phyloP scores from a whole-genome alignment of 495 filamentous ascomycete genomes.

The Penicillium cataractarum region DNA sequence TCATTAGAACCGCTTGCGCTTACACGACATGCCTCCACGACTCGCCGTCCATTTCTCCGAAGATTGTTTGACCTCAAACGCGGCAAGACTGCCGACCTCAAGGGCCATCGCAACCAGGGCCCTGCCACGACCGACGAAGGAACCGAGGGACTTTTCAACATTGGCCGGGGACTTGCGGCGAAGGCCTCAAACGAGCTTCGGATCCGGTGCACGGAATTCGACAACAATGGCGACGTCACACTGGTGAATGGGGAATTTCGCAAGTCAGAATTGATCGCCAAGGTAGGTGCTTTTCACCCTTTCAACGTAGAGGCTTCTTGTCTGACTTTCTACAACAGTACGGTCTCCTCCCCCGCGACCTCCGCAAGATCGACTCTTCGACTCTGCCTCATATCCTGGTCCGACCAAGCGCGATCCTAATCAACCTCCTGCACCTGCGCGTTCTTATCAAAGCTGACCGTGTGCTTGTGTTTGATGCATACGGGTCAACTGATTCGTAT shows the following conservation, averaged over 20 bases:
- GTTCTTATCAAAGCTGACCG: slow-evolving; percentile 93
- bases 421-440: slow-evolving; percentile 91
- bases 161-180: slow-evolving; percentile 63
- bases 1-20: slow-evolving; percentile 13
- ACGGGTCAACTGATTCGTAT: slow-evolving; percentile 91
- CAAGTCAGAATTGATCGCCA: slow-evolving; percentile 94
- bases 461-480: slow-evolving; percentile 93
- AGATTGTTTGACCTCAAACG: slow-evolving; percentile 56
- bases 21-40: slow-evolving; percentile 46
- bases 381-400: slow-evolving; percentile 96
- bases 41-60: slow-evolving; percentile 55
- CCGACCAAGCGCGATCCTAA: slow-evolving; percentile 88
- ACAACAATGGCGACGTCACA: slow-evolving; percentile 91
- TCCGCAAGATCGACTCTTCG: slow-evolving; percentile 97
- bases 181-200: slow-evolving; percentile 80
- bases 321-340: slow-evolving; percentile 60
- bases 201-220: slow-evolving; percentile 92
- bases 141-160: slow-evolving; percentile 44
- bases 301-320: neutral
- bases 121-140: slow-evolving; percentile 43
- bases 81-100: slow-evolving; percentile 32
- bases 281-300: slow-evolving; percentile 58
- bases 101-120: slow-evolving; percentile 20
- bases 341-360: slow-evolving; percentile 90
- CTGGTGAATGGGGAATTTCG: slow-evolving; percentile 94